These are phyloP conservation scores for Linnemannia hyalina DNA, from an alignment of 192 early-diverging fungal genomes.

Conservation along the genomic window DNA sequence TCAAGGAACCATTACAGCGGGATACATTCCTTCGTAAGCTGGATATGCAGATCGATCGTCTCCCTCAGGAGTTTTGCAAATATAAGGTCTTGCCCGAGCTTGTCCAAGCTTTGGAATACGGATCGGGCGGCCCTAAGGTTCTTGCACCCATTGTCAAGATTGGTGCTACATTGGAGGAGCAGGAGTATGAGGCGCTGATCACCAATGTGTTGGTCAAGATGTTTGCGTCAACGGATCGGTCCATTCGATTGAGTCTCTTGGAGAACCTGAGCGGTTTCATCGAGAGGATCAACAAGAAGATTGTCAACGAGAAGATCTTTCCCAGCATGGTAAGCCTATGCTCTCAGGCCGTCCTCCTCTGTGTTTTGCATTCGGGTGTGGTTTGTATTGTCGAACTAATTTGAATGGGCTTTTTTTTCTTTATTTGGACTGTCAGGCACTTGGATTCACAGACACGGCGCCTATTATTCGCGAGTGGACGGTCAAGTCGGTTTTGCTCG, in stretches of 20 bases:
- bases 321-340: constrained; percentile 75
- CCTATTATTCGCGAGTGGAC: constrained; percentile 93
- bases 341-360: background rate
- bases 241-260: constrained; percentile 86
- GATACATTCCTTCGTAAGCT: constrained; percentile 88
- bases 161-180: constrained; percentile 75
- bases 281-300: constrained; percentile 72
- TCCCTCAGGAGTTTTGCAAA: constrained; percentile 86
- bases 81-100: constrained; percentile 96
- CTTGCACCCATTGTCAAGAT: constrained; percentile 88
- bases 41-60: constrained; percentile 76
- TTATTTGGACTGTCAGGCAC: constrained; percentile 59
- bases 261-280: constrained; percentile 86
- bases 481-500: constrained; percentile 83
- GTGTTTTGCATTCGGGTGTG: background rate
- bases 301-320: constrained; percentile 87
- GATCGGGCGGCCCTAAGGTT: constrained; percentile 81
- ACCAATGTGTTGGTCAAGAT: constrained; percentile 83
- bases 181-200: constrained; percentile 81
- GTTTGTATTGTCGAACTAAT: background rate
- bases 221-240: constrained; percentile 90
- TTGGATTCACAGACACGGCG: constrained; percentile 90
- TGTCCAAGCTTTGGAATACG: constrained; percentile 85
- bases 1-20: constrained; percentile 92
- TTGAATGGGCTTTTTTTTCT: background rate